Base-by-base conservation (phyloP, 768 basidiomycete species). In the Rhizopogon vinicolor region DNA sequence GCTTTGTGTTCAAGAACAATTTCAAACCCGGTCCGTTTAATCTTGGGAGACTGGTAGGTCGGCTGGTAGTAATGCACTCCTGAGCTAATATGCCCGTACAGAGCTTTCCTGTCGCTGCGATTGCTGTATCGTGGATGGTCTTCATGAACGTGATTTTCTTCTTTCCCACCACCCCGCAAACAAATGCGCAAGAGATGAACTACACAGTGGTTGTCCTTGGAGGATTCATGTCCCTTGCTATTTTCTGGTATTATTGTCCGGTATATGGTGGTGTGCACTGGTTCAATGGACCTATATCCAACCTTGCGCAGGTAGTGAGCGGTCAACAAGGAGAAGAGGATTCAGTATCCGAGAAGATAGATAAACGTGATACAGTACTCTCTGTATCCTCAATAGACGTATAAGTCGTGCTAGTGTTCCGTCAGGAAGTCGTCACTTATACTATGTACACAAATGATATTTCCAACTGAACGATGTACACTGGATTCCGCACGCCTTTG, bases 11-110 rank as follows among this genome's bases (percentile, higher is more conserved):
- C 13, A 67, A 74, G 3, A 77, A 81, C 45, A 62, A 75, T 22
- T 81, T 81, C 58, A 74, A 77, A 61, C 81, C 79, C 5, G 84
- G 84, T 0, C 83, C 83, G 6, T 85, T 84, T 62, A 69, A 66
- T 53, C 74, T 84, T 1, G 84, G 83, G 14, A 44, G 14, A 44
- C 43, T 44, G 44, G 44, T 31, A 5, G 12, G 29, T 45, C 44
- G 29, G 29, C 6, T 7, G 18, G 16, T 29, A 31, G n/a, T 18
- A 10, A 31, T 13, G 12, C 4, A 18, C 18, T 31, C n/a, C 6
- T 46, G n/a, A 5, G 4, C 19, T 37, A 7, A 25, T 14, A 12
- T 25, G 0, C n/a, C 16, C n/a, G 19, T 8, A 9, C 35, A 69
- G 68, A 68, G 68, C 33, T 58, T 53, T 10, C 69, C 70, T 3